These are phyloP conservation scores for Bipolaris gigantea DNA, from an alignment of 2,329 filamentous ascomycete genomes.

Conservation along the genomic window DNA sequence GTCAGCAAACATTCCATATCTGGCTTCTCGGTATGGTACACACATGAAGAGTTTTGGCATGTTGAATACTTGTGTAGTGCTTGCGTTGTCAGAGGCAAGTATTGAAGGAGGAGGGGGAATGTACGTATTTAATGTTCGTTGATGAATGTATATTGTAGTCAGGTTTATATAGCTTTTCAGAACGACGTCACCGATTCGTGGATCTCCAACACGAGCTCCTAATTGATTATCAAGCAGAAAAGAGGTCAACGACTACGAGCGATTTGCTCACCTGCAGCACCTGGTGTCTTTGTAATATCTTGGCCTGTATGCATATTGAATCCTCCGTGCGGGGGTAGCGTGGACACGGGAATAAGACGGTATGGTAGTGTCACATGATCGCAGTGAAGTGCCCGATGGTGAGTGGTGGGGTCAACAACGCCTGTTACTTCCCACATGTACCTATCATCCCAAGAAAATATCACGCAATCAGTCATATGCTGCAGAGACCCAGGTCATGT, in stretches of 20 bases:
- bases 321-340: not conserved
- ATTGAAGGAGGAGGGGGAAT: not conserved
- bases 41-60: constrained; percentile 39
- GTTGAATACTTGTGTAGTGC: not conserved
- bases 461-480: not conserved
- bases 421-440: not conserved
- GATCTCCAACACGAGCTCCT: not conserved
- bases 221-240: too few species aligned
- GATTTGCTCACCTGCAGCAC: too few species aligned
- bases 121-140: not conserved
- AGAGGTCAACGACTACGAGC: not conserved
- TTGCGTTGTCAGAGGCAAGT: not conserved
- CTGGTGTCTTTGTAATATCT: not conserved
- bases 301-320: not conserved
- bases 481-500: too few species aligned
- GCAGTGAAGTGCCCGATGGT: not conserved
- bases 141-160: not conserved
- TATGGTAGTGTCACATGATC: not conserved
- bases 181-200: constrained; percentile 12
- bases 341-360: not conserved
- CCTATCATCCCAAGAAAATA: not conserved
- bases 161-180: not conserved
- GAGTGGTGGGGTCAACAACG: not conserved
- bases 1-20: not conserved
- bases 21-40: not conserved